Conservation (phyloP, 257 asterid species). For the Coffea eugenioides region DNA sequence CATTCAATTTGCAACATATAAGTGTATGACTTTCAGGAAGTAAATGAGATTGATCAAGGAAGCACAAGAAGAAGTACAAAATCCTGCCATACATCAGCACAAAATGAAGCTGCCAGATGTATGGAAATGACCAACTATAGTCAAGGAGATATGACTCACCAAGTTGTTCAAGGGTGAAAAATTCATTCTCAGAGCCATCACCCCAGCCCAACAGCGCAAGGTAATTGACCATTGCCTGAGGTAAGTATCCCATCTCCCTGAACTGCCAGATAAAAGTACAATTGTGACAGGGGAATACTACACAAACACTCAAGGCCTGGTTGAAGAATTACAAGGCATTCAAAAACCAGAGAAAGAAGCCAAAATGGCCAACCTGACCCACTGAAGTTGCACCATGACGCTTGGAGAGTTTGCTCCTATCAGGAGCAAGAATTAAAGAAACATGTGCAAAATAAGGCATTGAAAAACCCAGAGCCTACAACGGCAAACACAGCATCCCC, state of each 20-base stretch:
- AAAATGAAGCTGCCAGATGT: slow-evolving; percentile 13
- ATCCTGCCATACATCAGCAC: not conserved
- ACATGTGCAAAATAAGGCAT: slow-evolving; percentile 96
- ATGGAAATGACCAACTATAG: slow-evolving; percentile 12
- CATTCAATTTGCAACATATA: not conserved
- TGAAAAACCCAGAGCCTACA: slow-evolving; percentile 78
- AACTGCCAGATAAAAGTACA: slow-evolving; percentile 51
- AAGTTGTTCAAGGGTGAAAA: slow-evolving; percentile 76
- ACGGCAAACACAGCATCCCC: slow-evolving; percentile 15
- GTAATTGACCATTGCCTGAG: slow-evolving; percentile 89
- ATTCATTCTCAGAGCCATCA: slow-evolving; percentile 93
- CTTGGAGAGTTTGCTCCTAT: slow-evolving; percentile 92
- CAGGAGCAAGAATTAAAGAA: slow-evolving; percentile 93
- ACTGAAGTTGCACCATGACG: slow-evolving; percentile 99
- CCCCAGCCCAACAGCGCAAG: slow-evolving; percentile 98
- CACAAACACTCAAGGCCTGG: not conserved
- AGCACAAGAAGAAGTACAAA: not conserved
- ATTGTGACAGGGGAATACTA: not conserved
- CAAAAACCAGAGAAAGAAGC: not conserved
- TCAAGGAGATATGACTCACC: slow-evolving; percentile 49
- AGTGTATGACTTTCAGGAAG: not conserved
- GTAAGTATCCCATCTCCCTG: slow-evolving; percentile 88
- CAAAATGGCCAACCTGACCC: slow-evolving; percentile 67
- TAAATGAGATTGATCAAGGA: not conserved
- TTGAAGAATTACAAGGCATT: not conserved